A percentile compares a stretch with the other conserved stretches of the same genome.
phyloP scores from a whole-genome alignment of 208 protist species.

The Leishmania aethiopica region DNA sequence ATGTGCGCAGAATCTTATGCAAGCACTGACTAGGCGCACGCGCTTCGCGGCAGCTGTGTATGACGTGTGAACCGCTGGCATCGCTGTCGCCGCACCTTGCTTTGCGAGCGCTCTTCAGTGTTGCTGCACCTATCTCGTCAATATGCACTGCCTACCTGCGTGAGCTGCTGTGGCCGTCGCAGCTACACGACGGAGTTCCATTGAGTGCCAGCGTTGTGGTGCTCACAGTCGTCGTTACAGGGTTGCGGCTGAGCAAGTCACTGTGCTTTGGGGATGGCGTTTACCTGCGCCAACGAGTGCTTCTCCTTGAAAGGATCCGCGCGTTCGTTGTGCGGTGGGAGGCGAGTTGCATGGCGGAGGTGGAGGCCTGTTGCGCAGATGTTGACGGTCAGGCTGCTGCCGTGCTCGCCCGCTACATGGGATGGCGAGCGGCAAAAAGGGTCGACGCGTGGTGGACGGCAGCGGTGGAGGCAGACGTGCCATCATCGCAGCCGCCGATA shows the following conservation, averaged over 20 bases:
- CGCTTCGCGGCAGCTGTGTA: background rate
- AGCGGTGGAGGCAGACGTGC: background rate
- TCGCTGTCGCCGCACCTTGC: background rate
- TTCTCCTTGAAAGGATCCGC: slow-evolving; percentile 34
- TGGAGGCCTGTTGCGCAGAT: slow-evolving; percentile 24
- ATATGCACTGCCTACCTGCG: background rate
- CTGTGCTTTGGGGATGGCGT: slow-evolving; percentile 28
- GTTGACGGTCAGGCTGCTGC: slow-evolving; percentile 5
- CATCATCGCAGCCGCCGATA: background rate
- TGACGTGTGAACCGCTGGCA: background rate
- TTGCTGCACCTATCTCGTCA: background rate
- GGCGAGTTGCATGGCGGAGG: slow-evolving; percentile 37
- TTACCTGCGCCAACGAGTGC: slow-evolving; percentile 41
- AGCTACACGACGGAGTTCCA: background rate
- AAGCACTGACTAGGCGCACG: background rate
- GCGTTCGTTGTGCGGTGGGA: slow-evolving; percentile 48
- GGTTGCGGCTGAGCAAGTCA: slow-evolving; percentile 19
- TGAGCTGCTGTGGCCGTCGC: background rate
- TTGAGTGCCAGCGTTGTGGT: slow-evolving; percentile 8
- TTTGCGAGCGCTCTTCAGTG: background rate
- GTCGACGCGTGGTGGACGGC: background rate
- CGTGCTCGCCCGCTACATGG: slow-evolving; percentile 9
- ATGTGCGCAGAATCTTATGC: background rate
- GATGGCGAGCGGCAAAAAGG: background rate
- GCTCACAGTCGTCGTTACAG: slow-evolving; percentile 16